Conservation (phyloP, 139 green algal genomes). For the Penium margaritaceum region DNA sequence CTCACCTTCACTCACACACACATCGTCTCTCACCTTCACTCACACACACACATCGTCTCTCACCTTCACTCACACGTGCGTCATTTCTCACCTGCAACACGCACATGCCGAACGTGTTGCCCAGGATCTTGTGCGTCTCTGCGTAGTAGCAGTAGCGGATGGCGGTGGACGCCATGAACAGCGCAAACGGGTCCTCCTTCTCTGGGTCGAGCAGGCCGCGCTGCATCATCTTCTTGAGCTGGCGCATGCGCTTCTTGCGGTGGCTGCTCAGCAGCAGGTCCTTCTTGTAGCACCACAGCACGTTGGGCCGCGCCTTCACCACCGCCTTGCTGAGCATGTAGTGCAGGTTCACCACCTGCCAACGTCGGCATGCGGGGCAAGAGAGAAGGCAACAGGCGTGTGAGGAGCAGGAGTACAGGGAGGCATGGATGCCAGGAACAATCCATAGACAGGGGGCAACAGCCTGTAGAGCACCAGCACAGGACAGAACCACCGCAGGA, state of each 20-base stretch:
- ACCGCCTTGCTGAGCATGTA: conserved; percentile 93
- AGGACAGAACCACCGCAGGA: too few species aligned
- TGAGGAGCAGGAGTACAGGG: too few species aligned
- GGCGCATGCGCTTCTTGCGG: conserved; percentile 86
- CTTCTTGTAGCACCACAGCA: conserved; percentile 99
- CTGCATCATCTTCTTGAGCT: conserved; percentile 92
- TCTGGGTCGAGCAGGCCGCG: conserved; percentile 83
- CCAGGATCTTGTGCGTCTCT: conserved; percentile 93
- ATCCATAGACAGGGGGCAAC: too few species aligned
- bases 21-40: too few species aligned
- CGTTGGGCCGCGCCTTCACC: conserved; percentile 84
- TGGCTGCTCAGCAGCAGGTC: conserved; percentile 90
- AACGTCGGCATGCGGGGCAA: too few species aligned
- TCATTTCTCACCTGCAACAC: conserved; percentile 95
- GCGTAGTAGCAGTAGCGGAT: conserved; percentile 97
- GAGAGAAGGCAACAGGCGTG: too few species aligned
- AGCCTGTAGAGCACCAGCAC: too few species aligned
- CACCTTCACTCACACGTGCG: too few species aligned
- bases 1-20: too few species aligned
- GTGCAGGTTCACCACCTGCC: conserved; percentile 94
- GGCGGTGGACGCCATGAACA: conserved; percentile 91
- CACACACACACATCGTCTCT: too few species aligned
- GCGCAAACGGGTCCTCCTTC: conserved; percentile 92
- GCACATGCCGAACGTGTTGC: conserved; percentile 97
- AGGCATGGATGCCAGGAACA: too few species aligned